Base-by-base conservation (phyloP, 2,329 filamentous ascomycete genomes). In the Penicillium rolfsii region DNA sequence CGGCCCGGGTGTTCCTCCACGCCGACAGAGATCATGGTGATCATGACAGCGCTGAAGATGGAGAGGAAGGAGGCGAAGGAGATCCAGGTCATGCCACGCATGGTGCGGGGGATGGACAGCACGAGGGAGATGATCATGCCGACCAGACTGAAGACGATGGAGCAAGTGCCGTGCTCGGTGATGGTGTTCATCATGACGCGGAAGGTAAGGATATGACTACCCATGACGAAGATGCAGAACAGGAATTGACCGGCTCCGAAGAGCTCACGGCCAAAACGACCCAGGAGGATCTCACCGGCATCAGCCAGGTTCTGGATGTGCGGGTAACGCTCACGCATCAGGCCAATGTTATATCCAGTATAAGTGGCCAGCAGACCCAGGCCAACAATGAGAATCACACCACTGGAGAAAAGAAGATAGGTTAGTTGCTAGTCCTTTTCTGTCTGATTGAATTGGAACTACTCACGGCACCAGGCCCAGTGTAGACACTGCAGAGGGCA, bases 191-290 rank as follows among this genome's bases (percentile, higher is more conserved):
- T 84, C 73, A 88, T 89, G 68, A 91, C 87, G 16, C 84, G 83
- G 66, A 90, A 90, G 0, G 87, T 90, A 62, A 91, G 77, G 61
- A 89, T 82, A 74, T 91, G 89, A 16, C 87, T 89, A 38, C 84
- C 88, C 74, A 89, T 87, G 64, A 89, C 84, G 77, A 91, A 89
- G 63, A 89, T 79, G 40, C 90, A 80, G 74, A 90, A 86, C 14
- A 91, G 75, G 8, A 84, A 77, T 66, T 89, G 87, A 66, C 85
- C 87, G 57, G 80, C 74, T 35, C 87, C 87, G 53, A 89, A 81
- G 33, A 91, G 65, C 71, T 89, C 86, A 62, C 86, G 84, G 1
- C 86, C 87, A 40, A 85, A 78, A 8, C 76, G 78, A 12, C 89
- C 89, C 65, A 83, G 79, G 55, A 91, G 80, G 60, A 90, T 79